Conservation (phyloP, 2,329 filamentous ascomycete species). For the Pseudocercospora pini-densiflorae region DNA sequence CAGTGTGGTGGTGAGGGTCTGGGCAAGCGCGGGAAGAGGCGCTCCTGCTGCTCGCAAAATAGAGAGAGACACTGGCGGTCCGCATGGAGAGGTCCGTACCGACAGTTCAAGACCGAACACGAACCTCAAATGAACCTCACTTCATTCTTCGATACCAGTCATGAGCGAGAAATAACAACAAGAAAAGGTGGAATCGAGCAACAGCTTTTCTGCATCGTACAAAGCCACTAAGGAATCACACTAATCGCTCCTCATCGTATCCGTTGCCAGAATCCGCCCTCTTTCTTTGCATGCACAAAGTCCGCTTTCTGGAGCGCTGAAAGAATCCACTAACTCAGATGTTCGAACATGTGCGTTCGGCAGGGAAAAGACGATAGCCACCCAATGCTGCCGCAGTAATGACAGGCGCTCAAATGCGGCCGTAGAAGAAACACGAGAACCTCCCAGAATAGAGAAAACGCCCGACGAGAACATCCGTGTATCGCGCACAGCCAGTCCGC, state of each 20-base stretch:
- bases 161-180: background rate
- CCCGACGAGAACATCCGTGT: slow-evolving; percentile 17
- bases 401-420: slow-evolving; percentile 20
- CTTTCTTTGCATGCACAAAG: slow-evolving; percentile 14
- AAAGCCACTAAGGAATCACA: slow-evolving; percentile 13
- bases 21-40: background rate
- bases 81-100: background rate
- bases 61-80: background rate
- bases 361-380: slow-evolving; percentile 14
- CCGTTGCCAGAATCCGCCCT: slow-evolving; percentile 26
- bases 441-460: slow-evolving; percentile 18
- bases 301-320: background rate
- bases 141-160: background rate
- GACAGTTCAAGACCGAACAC: background rate
- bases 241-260: slow-evolving; percentile 20
- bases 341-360: slow-evolving; percentile 10
- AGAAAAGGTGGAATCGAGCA: slow-evolving; percentile 6
- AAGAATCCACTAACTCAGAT: slow-evolving; percentile 6
- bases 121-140: background rate
- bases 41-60: background rate
- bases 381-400: slow-evolving; percentile 20
- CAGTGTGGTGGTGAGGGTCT: background rate
- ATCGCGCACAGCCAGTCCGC: slow-evolving; percentile 15
- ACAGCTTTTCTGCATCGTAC: slow-evolving; percentile 19
- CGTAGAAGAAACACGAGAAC: slow-evolving; percentile 20